phyloP scores from a whole-genome alignment of 176 grass and related monocot genomes.

The Echinochloa phyllopogon region DNA sequence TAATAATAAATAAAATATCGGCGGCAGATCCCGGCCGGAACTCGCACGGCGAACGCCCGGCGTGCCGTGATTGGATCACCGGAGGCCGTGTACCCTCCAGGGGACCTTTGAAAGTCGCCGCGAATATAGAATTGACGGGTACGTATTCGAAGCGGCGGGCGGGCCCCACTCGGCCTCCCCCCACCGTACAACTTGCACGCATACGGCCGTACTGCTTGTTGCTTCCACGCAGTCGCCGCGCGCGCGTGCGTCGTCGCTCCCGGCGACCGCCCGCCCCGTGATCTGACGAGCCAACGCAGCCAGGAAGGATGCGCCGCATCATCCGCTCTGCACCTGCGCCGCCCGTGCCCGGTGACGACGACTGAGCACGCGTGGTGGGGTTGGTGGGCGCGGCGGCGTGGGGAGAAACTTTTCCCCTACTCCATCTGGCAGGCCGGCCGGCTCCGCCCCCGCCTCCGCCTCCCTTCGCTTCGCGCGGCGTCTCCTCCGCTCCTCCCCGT shows the following conservation, averaged over 20 bases:
- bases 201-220: conserved; percentile 2
- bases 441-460: not conserved
- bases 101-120: not conserved
- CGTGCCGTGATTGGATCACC: not conserved
- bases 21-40: too few relatives aligned
- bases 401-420: not conserved
- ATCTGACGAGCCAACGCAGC: not conserved
- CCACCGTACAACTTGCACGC: conserved; percentile 21
- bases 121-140: not conserved
- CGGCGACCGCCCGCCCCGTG: not conserved
- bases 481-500: not conserved
- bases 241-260: not conserved
- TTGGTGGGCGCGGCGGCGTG: not conserved
- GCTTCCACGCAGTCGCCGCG: not conserved
- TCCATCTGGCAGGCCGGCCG: not conserved
- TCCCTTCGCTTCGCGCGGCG: not conserved
- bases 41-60: too few relatives aligned
- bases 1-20: too few relatives aligned
- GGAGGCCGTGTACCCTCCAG: not conserved
- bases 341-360: not conserved
- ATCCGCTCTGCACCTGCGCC: not conserved
- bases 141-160: conserved; percentile 3
- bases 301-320: not conserved
- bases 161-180: not conserved
- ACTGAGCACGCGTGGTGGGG: not conserved